These are phyloP conservation scores for Hanseniaspora clermontiae DNA, from an alignment of 805 yeast genomes.

Conservation along the genomic window DNA sequence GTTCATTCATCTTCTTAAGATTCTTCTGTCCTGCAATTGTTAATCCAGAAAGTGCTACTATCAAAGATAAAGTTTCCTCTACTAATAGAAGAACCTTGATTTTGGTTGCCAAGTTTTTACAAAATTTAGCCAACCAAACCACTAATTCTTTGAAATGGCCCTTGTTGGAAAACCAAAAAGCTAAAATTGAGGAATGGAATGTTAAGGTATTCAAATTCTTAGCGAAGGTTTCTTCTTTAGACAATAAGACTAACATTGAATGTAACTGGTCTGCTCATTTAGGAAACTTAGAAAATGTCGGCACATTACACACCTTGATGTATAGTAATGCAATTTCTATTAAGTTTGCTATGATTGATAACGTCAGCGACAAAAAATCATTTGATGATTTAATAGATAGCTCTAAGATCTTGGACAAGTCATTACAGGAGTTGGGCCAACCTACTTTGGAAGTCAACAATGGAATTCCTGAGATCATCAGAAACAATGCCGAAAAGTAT, in stretches of 20 bases:
- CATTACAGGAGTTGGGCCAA: slow-evolving; percentile 42
- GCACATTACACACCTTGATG: slow-evolving; percentile 36
- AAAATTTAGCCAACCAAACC: slow-evolving; percentile 76
- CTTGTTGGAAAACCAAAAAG: slow-evolving; percentile 32
- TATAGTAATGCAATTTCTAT: slow-evolving; percentile 38
- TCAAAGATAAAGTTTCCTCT: slow-evolving; percentile 25
- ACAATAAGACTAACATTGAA: slow-evolving; percentile 20
- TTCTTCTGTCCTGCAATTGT: slow-evolving; percentile 82
- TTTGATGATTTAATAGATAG: slow-evolving; percentile 21
- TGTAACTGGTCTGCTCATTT: slow-evolving; percentile 18
- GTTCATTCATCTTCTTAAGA: slow-evolving; percentile 73
- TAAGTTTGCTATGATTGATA: slow-evolving; percentile 21
- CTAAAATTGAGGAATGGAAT: slow-evolving; percentile 32
- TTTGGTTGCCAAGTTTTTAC: slow-evolving; percentile 70
- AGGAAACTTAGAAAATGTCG: slow-evolving; percentile 23
- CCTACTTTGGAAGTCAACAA: slow-evolving; percentile 45
- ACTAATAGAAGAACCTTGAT: slow-evolving; percentile 52
- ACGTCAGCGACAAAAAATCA: slow-evolving; percentile 13
- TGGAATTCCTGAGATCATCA: slow-evolving; percentile 43
- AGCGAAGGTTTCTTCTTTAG: slow-evolving; percentile 25
- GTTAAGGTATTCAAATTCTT: slow-evolving; percentile 33
- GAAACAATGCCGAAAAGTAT: slow-evolving; percentile 37
- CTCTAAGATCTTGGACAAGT: slow-evolving; percentile 35
- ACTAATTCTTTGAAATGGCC: slow-evolving; percentile 55
- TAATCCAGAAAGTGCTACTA: slow-evolving; percentile 52